A percentile compares a stretch with the other conserved stretches of the same genome.
phyloP scores from a whole-genome alignment of 306 rosid species.

The Hylodesmum podocarpum region DNA sequence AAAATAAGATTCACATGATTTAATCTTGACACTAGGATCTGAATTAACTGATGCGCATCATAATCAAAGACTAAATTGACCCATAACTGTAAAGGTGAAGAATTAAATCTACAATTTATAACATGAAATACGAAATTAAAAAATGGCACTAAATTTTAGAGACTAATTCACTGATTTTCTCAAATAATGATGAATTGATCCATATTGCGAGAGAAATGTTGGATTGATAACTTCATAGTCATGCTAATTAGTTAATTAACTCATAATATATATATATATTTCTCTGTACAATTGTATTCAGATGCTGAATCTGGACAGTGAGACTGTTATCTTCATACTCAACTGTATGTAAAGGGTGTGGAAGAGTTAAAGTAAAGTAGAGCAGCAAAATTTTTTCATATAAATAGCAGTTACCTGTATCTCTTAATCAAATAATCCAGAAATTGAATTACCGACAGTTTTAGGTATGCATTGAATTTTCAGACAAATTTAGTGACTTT shows the following conservation, averaged over 20 bases:
- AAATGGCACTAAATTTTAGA: not conserved
- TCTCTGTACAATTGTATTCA: too few species aligned
- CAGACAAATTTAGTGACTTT: too few species aligned
- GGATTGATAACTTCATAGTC: too few species aligned
- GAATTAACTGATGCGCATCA: not conserved
- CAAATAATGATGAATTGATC: not conserved
- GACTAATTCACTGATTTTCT: not conserved
- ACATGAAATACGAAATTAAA: not conserved
- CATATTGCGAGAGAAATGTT: not conserved
- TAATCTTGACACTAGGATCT: not conserved
- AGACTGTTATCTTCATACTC: not conserved
- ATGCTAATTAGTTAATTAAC: too few species aligned
- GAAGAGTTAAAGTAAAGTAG: not conserved
- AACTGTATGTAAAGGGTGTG: not conserved
- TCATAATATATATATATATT: too few species aligned
- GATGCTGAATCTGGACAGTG: not conserved
- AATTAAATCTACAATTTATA: not conserved
- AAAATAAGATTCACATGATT: not conserved
- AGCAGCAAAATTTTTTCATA: too few species aligned
- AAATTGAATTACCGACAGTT: too few species aligned
- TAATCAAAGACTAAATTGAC: not conserved
- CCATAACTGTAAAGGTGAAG: not conserved
- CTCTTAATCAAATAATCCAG: too few species aligned
- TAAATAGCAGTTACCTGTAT: too few species aligned
- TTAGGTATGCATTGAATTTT: too few species aligned